Percentiles rank a stretch among this genome's conserved stretches.
Conservation (phyloP, 1,284 basidiomycete genomes). For the Tylopilus sp. region DNA sequence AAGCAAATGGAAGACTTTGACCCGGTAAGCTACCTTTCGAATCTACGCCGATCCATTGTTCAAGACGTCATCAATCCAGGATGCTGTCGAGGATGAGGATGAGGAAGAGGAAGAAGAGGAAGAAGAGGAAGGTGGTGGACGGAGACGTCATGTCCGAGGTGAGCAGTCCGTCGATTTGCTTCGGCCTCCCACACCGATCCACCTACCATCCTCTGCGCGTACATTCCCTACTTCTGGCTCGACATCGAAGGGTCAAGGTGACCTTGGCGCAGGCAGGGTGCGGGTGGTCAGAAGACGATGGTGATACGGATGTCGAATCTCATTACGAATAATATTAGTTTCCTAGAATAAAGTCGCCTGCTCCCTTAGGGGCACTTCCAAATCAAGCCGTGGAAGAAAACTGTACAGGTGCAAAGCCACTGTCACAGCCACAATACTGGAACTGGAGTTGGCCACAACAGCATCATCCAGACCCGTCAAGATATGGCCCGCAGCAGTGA, state of each 20-base stretch:
- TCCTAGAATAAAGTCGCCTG: constrained; percentile 2
- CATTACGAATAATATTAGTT: constrained; percentile 12
- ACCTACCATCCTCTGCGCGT: constrained; percentile 40
- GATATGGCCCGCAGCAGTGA: constrained; percentile 70
- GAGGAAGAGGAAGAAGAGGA: constrained; percentile 64
- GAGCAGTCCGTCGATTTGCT: constrained; percentile 31
- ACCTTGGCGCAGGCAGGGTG: constrained; percentile 39
- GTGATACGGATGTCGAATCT: constrained; percentile 23
- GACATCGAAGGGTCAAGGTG: constrained; percentile 36
- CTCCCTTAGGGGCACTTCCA: constrained; percentile 18
- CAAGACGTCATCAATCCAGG: constrained; percentile 20
- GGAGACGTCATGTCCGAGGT: constrained; percentile 34
- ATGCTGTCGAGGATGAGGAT: constrained; percentile 40
- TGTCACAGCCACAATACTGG: constrained; percentile 26
- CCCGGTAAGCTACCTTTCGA: constrained; percentile 46
- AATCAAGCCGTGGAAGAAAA: constrained; percentile 21
- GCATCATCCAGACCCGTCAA: constrained; percentile 53
- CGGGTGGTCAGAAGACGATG: constrained; percentile 46
- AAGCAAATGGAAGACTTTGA: constrained; percentile 80
- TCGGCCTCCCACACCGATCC: constrained; percentile 35
- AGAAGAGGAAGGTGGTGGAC: constrained; percentile 45
- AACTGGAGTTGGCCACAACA: constrained; percentile 24
- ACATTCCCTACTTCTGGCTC: constrained; percentile 44
- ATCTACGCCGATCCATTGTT: constrained; percentile 1
- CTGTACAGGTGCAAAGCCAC: constrained; percentile 44